Base-by-base conservation (phyloP, 306 rosid species). In the Echinosophora koreensis region DNA sequence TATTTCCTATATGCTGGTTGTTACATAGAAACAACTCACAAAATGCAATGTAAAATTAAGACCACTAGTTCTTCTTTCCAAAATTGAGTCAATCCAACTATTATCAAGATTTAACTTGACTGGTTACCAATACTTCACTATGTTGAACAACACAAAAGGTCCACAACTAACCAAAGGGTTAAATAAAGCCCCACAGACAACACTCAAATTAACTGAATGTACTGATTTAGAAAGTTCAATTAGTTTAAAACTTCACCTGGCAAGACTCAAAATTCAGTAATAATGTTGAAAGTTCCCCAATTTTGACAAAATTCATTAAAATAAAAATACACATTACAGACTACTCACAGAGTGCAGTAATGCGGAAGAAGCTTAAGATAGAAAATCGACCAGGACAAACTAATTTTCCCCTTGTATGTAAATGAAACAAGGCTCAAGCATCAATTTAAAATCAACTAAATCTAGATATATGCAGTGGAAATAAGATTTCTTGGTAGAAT, bases 1-100 rank as follows among this genome's bases (percentile, higher is more conserved):
- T 62, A 62, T 71, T 39, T 61, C 63, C 57, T 51, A 70, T 11
- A 22, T 27, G 30, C 46, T 51, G 56, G 60, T 35, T 59, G 32
- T 78, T 49, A 35, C 55, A 69, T 4, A 71, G n/a, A 34, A 59
- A 51, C 28, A 52, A 35, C 47, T 37, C 12, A 66, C 6, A 62
- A 15, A 37, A 6, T 50, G 65, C 22, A 50, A 50, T 38, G 27
- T 0, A 52, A 78, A 59, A 27, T 50, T 52, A 42, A 17, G 3
- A 57, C 66, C 62, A 51, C 17, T 71, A 52, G 14, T 11, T 11
- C 15, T 60, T 41, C 61, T 61, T 46, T 9, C 42, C 4, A 10
- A 30, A 13, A 41, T 18, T 28, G 44, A 63, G 18, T 49, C 15
- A 14, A 3, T 9, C 55, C 37, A 74, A 60, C 14, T 27, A 10